Base-by-base conservation (phyloP, 2,329 filamentous ascomycete genomes). In the Chaetomium olivaceum region DNA sequence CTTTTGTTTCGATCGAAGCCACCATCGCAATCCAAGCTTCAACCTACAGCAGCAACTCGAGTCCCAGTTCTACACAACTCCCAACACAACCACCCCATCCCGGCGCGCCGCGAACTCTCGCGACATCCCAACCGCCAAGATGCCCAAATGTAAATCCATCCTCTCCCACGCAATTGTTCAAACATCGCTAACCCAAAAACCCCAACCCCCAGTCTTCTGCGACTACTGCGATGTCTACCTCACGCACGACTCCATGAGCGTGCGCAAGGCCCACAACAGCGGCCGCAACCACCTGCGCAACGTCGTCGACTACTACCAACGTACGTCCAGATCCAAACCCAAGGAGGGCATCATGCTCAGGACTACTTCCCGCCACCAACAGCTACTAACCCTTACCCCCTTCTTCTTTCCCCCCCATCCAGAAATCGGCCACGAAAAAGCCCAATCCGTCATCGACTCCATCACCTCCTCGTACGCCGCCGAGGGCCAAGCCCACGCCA, bases 191-290 rank as follows among this genome's bases (percentile, higher is more conserved):
- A 50, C 55, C 27, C 19, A 4, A 19, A 43, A 43, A 19, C 33
- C 33, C 33, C 8, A 19, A 29, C n/a, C 11, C 50, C 25, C 76
- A 92, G 89, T 91, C 86, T 91, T 91, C 79, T 92, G 93, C 85
- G 95, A 99, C 80, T 99, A 99, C 81, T 99, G 95, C 87, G 95
- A 99, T 90, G 95, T 99, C 79, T 99, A 99, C 86, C 91, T 99
- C 74, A 99, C 95, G 72, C 95, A 99, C 86, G 95, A 99, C 85
- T 97, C 93, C 55, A 98, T 98, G 94, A 97, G 93, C 81, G 95
- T 99, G 80, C 93, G 95, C 74, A 98, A 98, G 83, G 95, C 95
- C 58, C 95, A 99, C 81, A 99, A 99, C 83, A 91, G 88, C 77
- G 95, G 95, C 69, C 89, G 94, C 74, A 99, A 99, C 82, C 95